Base-by-base conservation (phyloP, 495 filamentous ascomycete genomes). In the Aspergillus sparsus region DNA sequence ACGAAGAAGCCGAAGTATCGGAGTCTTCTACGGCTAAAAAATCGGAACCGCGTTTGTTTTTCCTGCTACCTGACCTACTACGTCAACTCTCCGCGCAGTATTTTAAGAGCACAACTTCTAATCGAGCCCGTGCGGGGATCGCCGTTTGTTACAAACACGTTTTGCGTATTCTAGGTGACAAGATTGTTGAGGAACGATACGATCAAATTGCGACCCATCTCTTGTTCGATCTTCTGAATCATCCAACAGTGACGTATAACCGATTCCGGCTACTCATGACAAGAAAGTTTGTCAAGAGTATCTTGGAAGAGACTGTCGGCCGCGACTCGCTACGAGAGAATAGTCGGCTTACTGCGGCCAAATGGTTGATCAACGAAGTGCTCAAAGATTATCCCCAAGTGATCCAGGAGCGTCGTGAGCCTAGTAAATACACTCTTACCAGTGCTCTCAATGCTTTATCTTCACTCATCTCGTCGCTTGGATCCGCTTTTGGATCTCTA, bases 341-440 rank as follows among this genome's bases (percentile, higher is more conserved):
- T 27, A 93, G 91, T 6, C 92, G 95, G 62, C 78, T 90, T 50
- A 86, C 85, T 64, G 92, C 91, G 34, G 89, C 92, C 6, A 91
- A 85, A 62, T 85, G 83, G 61, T 75, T 99, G 49, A 83, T 97
- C 65, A 97, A 96, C 68, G 86, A 90, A 60, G 80, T 96, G 46
- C 82, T 98, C 45, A 98, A 95, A 71, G 94, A 98, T 66, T 98
- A 94, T 53, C 95, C 94, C 2, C 91, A 96, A 68, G 89, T 89
- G 11, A 76, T 98, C 50, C 95, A 96, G 71, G 94, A 99, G 65
- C 85, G 89, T 49, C 85, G 91, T 1, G 93, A 97, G 64, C 94
- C 95, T 16, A 87, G 82, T 56, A 99, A 99, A 67, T 87, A 96
- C 66, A 87, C 88, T 2, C 71, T 99, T 41, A 86, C 87, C 33